Evolutionary conservation across 164 flowering plant genomes (phyloP), one percentile per base, ranked within the genome.

Genomic region (Sextonia rubra): DNA sequence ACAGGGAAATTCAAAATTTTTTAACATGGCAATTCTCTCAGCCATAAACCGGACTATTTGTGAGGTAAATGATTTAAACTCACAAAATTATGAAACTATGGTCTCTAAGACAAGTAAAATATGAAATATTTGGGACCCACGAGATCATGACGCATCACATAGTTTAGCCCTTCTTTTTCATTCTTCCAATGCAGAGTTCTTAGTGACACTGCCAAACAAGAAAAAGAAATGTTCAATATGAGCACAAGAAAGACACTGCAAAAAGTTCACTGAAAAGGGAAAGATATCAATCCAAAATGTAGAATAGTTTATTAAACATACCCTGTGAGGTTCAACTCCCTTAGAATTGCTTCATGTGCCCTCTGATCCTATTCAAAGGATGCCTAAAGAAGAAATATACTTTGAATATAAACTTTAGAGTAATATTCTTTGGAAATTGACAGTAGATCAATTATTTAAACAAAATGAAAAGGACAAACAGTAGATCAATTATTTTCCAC

Each of bases 1-100:
- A n/a, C n/a, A n/a, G n/a, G n/a, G n/a, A n/a, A n/a, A n/a, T n/a
- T n/a, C n/a, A n/a, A n/a, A n/a, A n/a, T n/a, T n/a, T n/a, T n/a
- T n/a, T n/a, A n/a, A n/a, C 97, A 96, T 93, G 47, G 98, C 99
- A 73, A 96, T 88, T 82, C 83, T 87, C 65, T 93, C 99, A n/a
- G n/a, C 99, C 93, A 86, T 47, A 65, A 82, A n/a, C 32, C 25
- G 66, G 1, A 73, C 32, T 32, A 75, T 22, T 72, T 14, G 24
- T 58, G 44, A 74, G 52, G 27, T n/a, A 5, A 30, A 25, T 48
- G 12, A 73, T 29, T 26, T 49, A 56, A 62, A 63, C n/a, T 44
- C 23, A 23, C 37, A 18, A 44, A 60, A 44, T 26, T 49, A 44
- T 56, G 66, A 17, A 25, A 44, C 47, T 20, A n/a, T 29, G 18